Conservation (phyloP, 805 yeast species). For the Myxozyma neglecta region DNA sequence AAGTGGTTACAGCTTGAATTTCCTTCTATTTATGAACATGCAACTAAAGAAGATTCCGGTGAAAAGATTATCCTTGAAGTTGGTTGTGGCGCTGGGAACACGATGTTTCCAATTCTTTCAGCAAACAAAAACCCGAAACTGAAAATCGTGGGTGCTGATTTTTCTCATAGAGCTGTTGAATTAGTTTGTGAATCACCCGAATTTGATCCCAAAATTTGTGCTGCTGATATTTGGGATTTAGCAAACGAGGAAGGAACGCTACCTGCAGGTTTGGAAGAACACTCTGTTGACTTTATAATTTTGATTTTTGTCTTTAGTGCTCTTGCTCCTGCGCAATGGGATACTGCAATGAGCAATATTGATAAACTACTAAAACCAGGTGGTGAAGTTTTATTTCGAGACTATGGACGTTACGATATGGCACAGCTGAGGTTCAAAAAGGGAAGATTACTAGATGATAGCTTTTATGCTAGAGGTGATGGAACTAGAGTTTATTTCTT, state of each 20-base stretch:
- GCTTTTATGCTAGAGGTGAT: constrained; percentile 95
- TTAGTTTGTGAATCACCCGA: constrained; percentile 63
- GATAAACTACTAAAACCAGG: constrained; percentile 83
- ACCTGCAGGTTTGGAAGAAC: constrained; percentile 82
- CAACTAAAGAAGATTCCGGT: constrained; percentile 71
- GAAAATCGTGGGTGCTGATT: constrained; percentile 81
- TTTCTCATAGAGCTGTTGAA: constrained; percentile 85
- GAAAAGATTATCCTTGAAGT: constrained; percentile 77
- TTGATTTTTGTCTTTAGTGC: constrained; percentile 95
- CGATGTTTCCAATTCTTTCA: constrained; percentile 83
- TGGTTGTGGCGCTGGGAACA: constrained; percentile 98
- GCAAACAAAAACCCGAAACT: constrained; percentile 80
- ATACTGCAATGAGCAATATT: constrained; percentile 70
- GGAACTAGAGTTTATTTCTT: constrained; percentile 97
- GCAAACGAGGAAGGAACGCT: constrained; percentile 68
- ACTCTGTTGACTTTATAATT: constrained; percentile 87
- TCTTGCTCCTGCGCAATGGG: constrained; percentile 88
- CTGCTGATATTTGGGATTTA: constrained; percentile 93
- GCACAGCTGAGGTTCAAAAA: constrained; percentile 94
- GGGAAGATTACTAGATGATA: constrained; percentile 81
- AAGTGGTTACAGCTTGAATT: constrained; percentile 96
- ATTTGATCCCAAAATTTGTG: constrained; percentile 58
- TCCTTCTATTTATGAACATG: constrained; percentile 70
- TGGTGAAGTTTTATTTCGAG: constrained; percentile 84
- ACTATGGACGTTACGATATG: constrained; percentile 92